Evolutionary conservation across 345 rosid species (phyloP).

Genomic region (Gossypium arboreum): DNA sequence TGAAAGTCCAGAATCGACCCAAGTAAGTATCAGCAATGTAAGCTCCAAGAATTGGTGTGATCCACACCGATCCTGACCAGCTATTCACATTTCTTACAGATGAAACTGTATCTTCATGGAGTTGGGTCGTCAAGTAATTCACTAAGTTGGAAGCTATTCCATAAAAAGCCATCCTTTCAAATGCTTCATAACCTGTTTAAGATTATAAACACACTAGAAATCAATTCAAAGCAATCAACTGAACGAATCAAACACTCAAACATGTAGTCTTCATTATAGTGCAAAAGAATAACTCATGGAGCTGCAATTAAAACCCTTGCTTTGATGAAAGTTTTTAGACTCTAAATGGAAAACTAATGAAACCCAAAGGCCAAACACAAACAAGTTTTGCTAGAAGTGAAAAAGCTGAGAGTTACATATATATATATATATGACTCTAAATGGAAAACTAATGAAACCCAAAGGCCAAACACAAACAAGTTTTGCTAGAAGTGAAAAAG

Average conservation of each 20-base stretch:
- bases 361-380: not conserved
- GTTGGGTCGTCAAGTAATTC: slow-evolving; percentile 71
- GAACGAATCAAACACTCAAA: no score
- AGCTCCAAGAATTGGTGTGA: slow-evolving; percentile 86
- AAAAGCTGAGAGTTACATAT: not conserved
- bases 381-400: not conserved
- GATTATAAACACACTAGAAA: not conserved
- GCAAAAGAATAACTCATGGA: not conserved
- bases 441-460: not conserved
- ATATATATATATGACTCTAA: not conserved
- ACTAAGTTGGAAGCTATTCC: slow-evolving; percentile 85
- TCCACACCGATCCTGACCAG: slow-evolving; percentile 94
- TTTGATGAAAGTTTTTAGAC: not conserved
- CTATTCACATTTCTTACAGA: slow-evolving; percentile 85
- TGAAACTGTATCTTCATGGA: slow-evolving; percentile 83
- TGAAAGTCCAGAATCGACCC: slow-evolving; percentile 95
- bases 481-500: not conserved
- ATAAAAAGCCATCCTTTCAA: slow-evolving; percentile 94
- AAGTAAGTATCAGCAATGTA: slow-evolving; percentile 80
- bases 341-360: not conserved
- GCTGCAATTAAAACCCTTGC: not conserved
- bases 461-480: not conserved
- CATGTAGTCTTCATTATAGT: not conserved
- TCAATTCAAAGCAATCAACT: not conserved
- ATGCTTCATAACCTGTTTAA: slow-evolving; percentile 81